Evolutionary conservation across 202 grass and related monocot species (phyloP), one percentile per base, ranked within the genome.

Genomic region (Miscanthus sacchariflorus): DNA sequence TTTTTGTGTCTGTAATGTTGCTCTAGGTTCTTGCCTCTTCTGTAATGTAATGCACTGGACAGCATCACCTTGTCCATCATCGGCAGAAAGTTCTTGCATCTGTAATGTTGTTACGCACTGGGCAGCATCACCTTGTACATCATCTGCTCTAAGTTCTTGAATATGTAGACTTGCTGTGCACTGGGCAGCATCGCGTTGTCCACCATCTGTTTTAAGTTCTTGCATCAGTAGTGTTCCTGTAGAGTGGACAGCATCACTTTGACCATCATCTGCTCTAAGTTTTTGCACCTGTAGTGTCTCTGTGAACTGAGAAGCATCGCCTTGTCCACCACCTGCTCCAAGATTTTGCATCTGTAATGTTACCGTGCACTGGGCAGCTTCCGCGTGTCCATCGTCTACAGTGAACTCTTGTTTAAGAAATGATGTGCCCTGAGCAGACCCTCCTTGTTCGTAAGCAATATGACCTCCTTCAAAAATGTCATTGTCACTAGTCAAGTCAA

Each of bases 401-500:
- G 15, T 12, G 49, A 52, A 83, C 49, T 71, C 28, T 18, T 56
- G 46, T 36, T 77, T 56, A 77, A 56, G 28, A 56, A 35, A 23
- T 40, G 30, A 5, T 72, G 30, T 71, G 63, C 35, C 52, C 11
- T 70, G 36, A 19, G 64, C 48, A 83, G 49, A n/a, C 24, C 38
- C 4, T 7, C 50, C 25, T 46, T 87, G 85, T 42, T 64, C 49
- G 40, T 65, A n/a, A 72, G 74, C 69, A 64, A 54, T 42, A 15
- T 42, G 23, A 5, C n/a, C 38, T 74, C 38, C 81, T 74, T 83
- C 81, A 74, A 61, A 11, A 45, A 19, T 82, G 42, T 68, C 45
- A 12, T 10, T 64, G 64, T 70, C 65, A 77, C 6, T 42, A 38
- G 49, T 75, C 43, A 86, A 61, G 79, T 89, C 87, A 74, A 84